Evolutionary conservation across 345 rosid genomes (phyloP).

Genomic region (Psidium friedrichsthalianum): DNA sequence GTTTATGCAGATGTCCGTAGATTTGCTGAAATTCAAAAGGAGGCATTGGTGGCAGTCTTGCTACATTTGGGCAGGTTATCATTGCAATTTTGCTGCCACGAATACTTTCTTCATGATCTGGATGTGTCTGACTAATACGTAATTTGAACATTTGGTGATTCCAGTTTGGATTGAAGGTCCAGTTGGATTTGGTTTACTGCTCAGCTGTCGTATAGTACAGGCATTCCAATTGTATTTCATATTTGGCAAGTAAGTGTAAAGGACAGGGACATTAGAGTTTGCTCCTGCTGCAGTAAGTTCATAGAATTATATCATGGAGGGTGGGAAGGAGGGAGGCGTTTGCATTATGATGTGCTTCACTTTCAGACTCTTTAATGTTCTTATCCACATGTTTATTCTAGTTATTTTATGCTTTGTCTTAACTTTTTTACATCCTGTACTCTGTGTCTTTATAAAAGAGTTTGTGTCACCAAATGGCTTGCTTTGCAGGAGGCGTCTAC

Average conservation of each 20-base stretch:
- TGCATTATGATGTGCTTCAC: not conserved
- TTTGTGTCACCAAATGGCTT: not conserved
- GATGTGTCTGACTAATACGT: not conserved
- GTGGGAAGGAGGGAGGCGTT: not conserved
- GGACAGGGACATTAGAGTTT: not conserved
- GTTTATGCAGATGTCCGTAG: constrained; percentile 41
- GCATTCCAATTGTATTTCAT: constrained; percentile 76
- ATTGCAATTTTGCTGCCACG: not conserved
- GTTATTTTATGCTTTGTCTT: not conserved
- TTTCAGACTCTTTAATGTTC: not conserved
- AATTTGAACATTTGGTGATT: constrained; percentile 8
- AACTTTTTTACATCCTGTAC: not conserved
- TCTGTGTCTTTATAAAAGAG: not conserved
- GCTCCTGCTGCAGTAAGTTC: not conserved
- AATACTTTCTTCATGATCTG: not conserved
- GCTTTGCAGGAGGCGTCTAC: constrained; percentile 67
- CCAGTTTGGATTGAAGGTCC: constrained; percentile 94
- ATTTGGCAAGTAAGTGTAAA: constrained; percentile 58
- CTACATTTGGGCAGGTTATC: constrained; percentile 82
- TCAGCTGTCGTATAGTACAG: constrained; percentile 80
- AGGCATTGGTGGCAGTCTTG: constrained; percentile 70
- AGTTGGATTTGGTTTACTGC: constrained; percentile 77
- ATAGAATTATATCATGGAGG: not conserved
- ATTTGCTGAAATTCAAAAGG: constrained; percentile 31
- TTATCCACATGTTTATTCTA: not conserved